Conservation (phyloP, 108 stramenopile species). For the Cyclotella cryptica region DNA sequence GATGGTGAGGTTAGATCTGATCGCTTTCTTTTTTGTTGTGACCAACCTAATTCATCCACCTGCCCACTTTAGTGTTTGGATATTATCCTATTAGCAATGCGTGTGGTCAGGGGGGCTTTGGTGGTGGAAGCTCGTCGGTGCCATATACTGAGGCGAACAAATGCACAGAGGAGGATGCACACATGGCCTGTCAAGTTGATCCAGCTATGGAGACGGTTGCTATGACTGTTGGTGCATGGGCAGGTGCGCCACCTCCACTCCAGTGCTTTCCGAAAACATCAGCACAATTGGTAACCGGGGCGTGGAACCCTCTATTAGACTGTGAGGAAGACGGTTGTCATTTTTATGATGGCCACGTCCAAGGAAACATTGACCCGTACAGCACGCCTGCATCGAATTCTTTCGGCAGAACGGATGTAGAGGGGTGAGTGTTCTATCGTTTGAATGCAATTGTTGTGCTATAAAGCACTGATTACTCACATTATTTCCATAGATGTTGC, state of each 20-base stretch:
- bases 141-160: conserved; percentile 37
- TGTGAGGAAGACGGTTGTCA: conserved; percentile 39
- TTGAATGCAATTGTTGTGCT: not conserved
- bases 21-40: not conserved
- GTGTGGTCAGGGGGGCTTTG: conserved; percentile 44
- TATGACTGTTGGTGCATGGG: conserved; percentile 20
- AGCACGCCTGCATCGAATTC: conserved; percentile 44
- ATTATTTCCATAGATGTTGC: conserved; percentile 38
- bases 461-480: not conserved
- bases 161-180: conserved; percentile 41
- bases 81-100: conserved; percentile 47
- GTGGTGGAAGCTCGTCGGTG: conserved; percentile 7
- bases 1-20: conserved; percentile 10
- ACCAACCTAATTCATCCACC: not conserved
- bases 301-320: conserved; percentile 41
- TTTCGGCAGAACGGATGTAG: conserved; percentile 29
- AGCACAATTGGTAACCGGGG: conserved; percentile 23
- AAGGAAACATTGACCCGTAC: conserved; percentile 38
- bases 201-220: conserved; percentile 36
- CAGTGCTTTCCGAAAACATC: conserved; percentile 41
- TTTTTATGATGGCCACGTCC: conserved; percentile 37
- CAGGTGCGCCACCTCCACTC: conserved; percentile 44
- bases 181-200: conserved; percentile 48
- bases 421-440: not conserved
- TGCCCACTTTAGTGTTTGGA: conserved; percentile 25